Conservation (phyloP, 345 rosid species). For the Hypericum androsaemum region DNA sequence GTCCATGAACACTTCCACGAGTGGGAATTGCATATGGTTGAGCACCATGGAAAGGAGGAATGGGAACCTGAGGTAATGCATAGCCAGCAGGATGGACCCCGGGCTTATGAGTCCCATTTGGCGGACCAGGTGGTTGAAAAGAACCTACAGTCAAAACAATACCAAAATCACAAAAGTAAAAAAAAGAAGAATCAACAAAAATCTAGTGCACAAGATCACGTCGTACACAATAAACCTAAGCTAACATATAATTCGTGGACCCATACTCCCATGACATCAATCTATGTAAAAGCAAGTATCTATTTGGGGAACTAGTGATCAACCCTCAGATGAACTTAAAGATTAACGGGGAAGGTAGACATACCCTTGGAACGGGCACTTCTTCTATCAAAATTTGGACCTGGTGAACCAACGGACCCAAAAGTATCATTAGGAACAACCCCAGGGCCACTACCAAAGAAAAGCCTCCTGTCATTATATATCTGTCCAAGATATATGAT, state of each 20-base stretch:
- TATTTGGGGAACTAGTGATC: no score
- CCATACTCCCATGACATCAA: no score
- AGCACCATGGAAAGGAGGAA: slow-evolving; percentile 72
- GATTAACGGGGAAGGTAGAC: not conserved
- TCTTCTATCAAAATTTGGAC: slow-evolving; percentile 72
- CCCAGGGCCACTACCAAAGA: slow-evolving; percentile 81
- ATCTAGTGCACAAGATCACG: no score
- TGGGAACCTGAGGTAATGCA: slow-evolving; percentile 74
- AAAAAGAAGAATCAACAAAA: no score
- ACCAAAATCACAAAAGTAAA: not conserved
- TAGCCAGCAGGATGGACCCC: slow-evolving; percentile 83
- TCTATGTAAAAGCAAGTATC: no score
- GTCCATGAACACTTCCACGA: slow-evolving; percentile 83
- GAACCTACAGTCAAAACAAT: slow-evolving; percentile 40
- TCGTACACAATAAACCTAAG: no score
- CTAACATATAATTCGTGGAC: no score
- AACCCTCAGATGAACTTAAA: no score
- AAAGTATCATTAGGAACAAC: slow-evolving; percentile 63
- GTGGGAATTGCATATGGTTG: slow-evolving; percentile 95
- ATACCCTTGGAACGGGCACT: slow-evolving; percentile 75
- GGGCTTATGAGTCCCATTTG: slow-evolving; percentile 86
- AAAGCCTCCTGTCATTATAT: slow-evolving; percentile 83
- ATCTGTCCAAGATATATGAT: slow-evolving; percentile 31
- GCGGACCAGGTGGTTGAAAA: slow-evolving; percentile 62
- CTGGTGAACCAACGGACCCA: slow-evolving; percentile 43